Base-by-base conservation (phyloP, 495 filamentous ascomycete species). In the Opeltia flavorubescens region DNA sequence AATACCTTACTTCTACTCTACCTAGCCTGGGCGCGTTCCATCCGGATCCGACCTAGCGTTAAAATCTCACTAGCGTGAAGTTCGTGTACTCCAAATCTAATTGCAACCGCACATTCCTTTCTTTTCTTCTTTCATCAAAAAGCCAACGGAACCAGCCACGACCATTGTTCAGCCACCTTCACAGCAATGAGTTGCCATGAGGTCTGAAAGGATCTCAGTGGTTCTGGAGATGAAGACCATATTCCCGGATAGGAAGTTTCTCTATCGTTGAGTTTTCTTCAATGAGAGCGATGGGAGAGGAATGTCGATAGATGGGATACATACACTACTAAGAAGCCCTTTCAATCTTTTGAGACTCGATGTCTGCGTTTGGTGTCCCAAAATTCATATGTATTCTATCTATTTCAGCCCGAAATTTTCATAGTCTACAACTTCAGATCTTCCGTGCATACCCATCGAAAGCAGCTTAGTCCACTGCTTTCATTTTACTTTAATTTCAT, bases 271-370 rank as follows among this genome's bases (percentile, higher is more conserved):
- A 56, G 70, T 77, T 72, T 62, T 75, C 74, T 78, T 78, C 44
- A 66, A 55, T 78, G 75, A 74, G 72, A 72, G 72, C 75, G 74
- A 76, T 77, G 75, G 68, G 70, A 58, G 62, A 63, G 59, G 70
- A 71, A 78, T 79, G 75, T 76, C 73, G 74, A 77, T 75, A 59
- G 74, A 78, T 70, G 72, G 75, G 75, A 74, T 55, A 78, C 75
- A 78, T 70, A 49, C 15, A 40, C 36, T 17, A 8, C 13, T 17
- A 23, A 40, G 6, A 7, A 6, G 36, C 36, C 8, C 8, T 17
- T 40, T 15, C 36, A 15, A 23, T 23, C n/a, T n/a, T n/a, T n/a
- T n/a, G n/a, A n/a, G n/a, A n/a, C n/a, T n/a, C n/a, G n/a, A n/a
- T n/a, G n/a, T 9, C 25, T 44, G 17, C 26, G 29, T 44, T 30